Percentiles rank a stretch among this genome's conserved stretches.
These are phyloP conservation scores for Coprinellus aureogranulatus DNA, from an alignment of 768 basidiomycete genomes.

Conservation along the genomic window DNA sequence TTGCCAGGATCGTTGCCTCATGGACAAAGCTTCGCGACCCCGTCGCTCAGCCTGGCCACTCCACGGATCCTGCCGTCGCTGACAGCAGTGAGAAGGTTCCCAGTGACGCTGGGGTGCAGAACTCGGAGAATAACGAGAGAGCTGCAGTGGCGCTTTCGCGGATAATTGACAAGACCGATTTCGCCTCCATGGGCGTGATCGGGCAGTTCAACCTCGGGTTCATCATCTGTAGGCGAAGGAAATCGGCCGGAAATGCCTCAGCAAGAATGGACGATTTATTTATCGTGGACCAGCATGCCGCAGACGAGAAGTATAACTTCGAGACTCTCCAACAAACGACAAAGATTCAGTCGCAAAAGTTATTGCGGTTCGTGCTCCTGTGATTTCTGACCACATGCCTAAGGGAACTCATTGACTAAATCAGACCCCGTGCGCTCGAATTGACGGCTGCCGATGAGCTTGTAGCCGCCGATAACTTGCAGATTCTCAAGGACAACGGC, in stretches of 20 bases:
- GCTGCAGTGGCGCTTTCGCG: conserved; percentile 72
- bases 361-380: conserved; percentile 62
- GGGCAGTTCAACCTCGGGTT: conserved; percentile 98
- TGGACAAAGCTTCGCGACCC: conserved; percentile 14
- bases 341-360: conserved; percentile 78
- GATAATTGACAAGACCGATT: conserved; percentile 85
- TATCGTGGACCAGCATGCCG: conserved; percentile 95
- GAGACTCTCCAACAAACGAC: conserved; percentile 92
- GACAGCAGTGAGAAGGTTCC: conserved; percentile 17
- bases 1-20: conserved; percentile 17
- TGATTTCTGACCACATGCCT: not conserved
- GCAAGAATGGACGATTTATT: conserved; percentile 79
- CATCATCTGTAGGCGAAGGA: conserved; percentile 69
- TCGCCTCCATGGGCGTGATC: conserved; percentile 75
- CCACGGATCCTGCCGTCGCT: not conserved
- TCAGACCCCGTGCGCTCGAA: conserved; percentile 75
- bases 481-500: conserved; percentile 82
- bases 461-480: conserved; percentile 80
- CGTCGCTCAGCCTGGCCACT: not conserved
- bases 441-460: conserved; percentile 89
- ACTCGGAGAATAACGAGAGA: conserved; percentile 48
- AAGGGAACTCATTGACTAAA: too few species aligned
- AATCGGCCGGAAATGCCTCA: not conserved
- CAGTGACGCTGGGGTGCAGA: conserved; percentile 38
- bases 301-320: conserved; percentile 98